Percentiles rank a stretch among this genome's conserved stretches.
phyloP scores from a whole-genome alignment of 805 yeast species.

The Pichia insulana region DNA sequence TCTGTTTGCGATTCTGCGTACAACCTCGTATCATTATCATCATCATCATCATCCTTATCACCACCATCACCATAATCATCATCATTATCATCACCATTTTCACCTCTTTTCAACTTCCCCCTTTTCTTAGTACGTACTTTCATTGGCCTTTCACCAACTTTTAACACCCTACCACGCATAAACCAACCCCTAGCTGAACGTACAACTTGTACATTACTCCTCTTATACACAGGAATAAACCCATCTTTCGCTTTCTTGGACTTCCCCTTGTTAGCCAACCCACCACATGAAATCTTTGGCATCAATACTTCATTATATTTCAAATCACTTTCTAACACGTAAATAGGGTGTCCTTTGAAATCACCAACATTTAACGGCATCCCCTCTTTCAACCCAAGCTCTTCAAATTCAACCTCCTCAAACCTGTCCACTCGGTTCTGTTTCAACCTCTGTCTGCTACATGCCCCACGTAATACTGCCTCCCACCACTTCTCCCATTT shows the following conservation, averaged over 20 bases:
- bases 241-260: conserved; percentile 29
- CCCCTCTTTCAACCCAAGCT: conserved; percentile 66
- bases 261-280: conserved; percentile 37
- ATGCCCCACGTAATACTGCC: conserved; percentile 31
- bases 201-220: conserved; percentile 54
- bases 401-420: conserved; percentile 53
- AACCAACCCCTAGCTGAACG: conserved; percentile 83
- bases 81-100: conserved; percentile 10
- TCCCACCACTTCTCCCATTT: conserved; percentile 56
- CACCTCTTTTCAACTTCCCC: conserved; percentile 8
- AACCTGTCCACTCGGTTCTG: conserved; percentile 34
- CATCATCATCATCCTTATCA: conserved; percentile 45
- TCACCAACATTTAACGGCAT: conserved; percentile 81
- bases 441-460: conserved; percentile 18
- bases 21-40: conserved; percentile 48
- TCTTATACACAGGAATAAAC: conserved; percentile 54
- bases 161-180: conserved; percentile 65
- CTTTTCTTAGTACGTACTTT: conserved; percentile 32
- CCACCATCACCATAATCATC: conserved; percentile 21
- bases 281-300: conserved; percentile 69
- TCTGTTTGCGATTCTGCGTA: conserved; percentile 79
- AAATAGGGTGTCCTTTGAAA: conserved; percentile 79
- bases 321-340: conserved; percentile 70
- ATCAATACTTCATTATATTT: conserved; percentile 62
- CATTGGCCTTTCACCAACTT: conserved; percentile 59